These are phyloP conservation scores for Ceratobasidium sp. DNA, from an alignment of 1,284 basidiomycete species.

Conservation along the genomic window DNA sequence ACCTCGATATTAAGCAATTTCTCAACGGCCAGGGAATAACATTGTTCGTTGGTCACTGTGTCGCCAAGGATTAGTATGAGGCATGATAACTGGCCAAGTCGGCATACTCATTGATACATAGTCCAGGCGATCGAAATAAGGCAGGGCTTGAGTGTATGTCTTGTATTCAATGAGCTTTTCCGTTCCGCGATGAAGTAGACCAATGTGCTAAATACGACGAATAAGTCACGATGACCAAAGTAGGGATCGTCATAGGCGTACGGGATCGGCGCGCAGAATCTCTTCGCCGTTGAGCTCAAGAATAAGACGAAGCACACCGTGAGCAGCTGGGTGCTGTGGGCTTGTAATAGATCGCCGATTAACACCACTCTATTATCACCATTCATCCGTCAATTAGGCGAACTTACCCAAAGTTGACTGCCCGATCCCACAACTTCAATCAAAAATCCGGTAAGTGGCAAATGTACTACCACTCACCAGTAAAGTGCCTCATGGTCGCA, in stretches of 20 bases:
- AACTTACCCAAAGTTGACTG: constrained; percentile 89
- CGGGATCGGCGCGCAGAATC: constrained; percentile 90
- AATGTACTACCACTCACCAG: constrained; percentile 63
- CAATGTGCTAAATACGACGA: constrained; percentile 77
- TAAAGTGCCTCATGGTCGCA: constrained; percentile 91
- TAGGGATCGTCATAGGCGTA: constrained; percentile 55
- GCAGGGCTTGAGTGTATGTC: constrained; percentile 97
- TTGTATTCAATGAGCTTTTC: constrained; percentile 99
- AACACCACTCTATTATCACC: neutral
- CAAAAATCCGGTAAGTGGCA: constrained; percentile 11
- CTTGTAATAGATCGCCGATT: constrained; percentile 54
- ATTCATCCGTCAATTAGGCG: constrained; percentile 8
- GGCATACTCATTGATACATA: constrained; percentile 96
- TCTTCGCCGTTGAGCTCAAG: constrained; percentile 98
- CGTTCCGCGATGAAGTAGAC: constrained; percentile 95
- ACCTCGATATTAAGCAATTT: constrained; percentile 98
- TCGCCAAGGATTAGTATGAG: neutral
- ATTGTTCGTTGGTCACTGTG: constrained; percentile 94
- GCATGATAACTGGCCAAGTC: neutral
- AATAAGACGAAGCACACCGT: constrained; percentile 98
- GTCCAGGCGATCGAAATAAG: constrained; percentile 99
- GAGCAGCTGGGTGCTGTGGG: constrained; percentile 98
- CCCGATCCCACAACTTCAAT: neutral
- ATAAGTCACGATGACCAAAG: constrained; percentile 36
- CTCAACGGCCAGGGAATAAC: constrained; percentile 97